Evolutionary conservation across 2,329 filamentous ascomycete genomes (phyloP).

Genomic region (Parascedosporium putredinis): DNA sequence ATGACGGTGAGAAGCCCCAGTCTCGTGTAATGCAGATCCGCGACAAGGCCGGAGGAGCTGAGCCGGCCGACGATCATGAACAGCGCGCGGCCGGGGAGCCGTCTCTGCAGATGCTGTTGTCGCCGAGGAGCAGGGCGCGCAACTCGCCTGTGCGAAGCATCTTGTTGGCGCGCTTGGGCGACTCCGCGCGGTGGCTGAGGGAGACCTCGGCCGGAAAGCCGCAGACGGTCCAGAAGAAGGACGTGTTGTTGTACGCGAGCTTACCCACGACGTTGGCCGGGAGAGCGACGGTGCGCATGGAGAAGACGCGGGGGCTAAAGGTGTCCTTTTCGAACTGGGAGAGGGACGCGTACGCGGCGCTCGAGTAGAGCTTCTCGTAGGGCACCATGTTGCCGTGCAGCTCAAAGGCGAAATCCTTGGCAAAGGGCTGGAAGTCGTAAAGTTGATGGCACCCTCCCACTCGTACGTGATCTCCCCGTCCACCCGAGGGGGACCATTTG

Average conservation of each 20-base stretch:
- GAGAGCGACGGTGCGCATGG: not conserved
- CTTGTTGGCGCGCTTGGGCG: conserved; percentile 2
- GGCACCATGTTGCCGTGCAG: not conserved
- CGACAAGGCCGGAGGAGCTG: not conserved
- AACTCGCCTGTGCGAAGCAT: conserved; percentile 1
- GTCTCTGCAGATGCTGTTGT: not conserved
- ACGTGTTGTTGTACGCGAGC: not conserved
- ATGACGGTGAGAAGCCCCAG: not conserved
- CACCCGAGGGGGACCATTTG: conserved; percentile 3
- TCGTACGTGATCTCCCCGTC: conserved; percentile 3
- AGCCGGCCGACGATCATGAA: not conserved
- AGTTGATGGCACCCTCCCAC: not conserved
- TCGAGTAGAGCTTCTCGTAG: not conserved
- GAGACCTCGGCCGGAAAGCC: not conserved
- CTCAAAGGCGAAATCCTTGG: not conserved
- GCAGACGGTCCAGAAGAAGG: not conserved
- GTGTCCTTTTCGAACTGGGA: conserved; percentile 1
- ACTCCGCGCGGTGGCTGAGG: not conserved
- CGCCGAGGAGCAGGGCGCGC: not conserved
- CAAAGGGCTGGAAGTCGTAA: not conserved
- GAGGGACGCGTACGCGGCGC: not conserved
- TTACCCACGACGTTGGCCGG: not conserved
- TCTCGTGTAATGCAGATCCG: not conserved
- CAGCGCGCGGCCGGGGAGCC: not conserved
- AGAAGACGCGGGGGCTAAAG: not conserved